Evolutionary conservation across 495 filamentous ascomycete genomes (phyloP).

Genomic region (Thozetella sp.): DNA sequence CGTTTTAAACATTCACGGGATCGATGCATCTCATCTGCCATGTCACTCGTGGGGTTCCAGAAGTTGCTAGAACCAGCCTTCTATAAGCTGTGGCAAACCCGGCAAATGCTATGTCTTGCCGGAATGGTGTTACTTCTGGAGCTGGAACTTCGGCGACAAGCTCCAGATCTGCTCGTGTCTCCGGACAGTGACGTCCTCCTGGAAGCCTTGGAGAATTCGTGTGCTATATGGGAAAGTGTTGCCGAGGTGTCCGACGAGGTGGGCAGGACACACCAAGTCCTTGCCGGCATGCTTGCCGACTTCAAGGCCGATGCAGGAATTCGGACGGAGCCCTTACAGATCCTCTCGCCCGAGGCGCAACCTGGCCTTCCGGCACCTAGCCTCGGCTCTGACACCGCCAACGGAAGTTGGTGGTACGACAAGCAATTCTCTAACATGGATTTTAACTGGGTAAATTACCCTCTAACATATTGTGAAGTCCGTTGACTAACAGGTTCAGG

Average conservation of each 20-base stretch:
- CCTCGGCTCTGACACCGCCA: too few relatives aligned
- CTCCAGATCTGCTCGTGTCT: not conserved
- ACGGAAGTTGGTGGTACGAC: not conserved
- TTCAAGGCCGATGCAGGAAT: not conserved
- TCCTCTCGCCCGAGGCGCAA: not conserved
- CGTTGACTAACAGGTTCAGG: slow-evolving; percentile 3
- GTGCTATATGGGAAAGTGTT: not conserved
- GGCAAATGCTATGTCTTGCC: slow-evolving; percentile 6
- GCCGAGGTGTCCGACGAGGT: not conserved
- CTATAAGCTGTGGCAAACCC: not conserved
- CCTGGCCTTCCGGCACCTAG: too few relatives aligned
- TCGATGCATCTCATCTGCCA: slow-evolving; percentile 20
- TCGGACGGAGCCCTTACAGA: not conserved
- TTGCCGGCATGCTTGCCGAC: slow-evolving; percentile 1
- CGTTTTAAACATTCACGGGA: slow-evolving; percentile 13
- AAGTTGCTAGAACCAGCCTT: slow-evolving; percentile 2
- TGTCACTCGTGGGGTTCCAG: slow-evolving; percentile 15
- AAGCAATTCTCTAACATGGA: not conserved
- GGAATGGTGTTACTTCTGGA: slow-evolving; percentile 8
- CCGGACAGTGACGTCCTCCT: not conserved
- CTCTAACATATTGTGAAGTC: not conserved
- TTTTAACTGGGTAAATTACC: slow-evolving; percentile 9
- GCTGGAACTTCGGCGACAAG: slow-evolving; percentile 1
- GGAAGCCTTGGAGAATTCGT: slow-evolving; percentile 3
- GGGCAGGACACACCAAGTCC: not conserved